Percentiles rank a stretch among this genome's conserved stretches.
Conservation (phyloP, 352 stramenopile genomes). For the Blastocystis sp. region DNA sequence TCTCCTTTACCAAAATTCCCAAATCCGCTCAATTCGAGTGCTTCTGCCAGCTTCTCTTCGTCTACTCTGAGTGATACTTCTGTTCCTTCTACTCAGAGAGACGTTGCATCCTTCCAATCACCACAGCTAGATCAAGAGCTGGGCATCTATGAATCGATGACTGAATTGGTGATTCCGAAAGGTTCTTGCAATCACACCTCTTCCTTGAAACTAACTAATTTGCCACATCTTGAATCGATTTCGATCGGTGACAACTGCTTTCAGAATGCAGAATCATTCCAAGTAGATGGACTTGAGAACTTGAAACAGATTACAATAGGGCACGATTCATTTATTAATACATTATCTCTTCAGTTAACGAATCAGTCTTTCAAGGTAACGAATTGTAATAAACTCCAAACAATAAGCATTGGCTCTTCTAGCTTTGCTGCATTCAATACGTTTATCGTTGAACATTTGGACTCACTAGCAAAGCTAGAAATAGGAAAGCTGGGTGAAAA, state of each 20-base stretch:
- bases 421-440: background rate
- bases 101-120: no score
- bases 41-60: no score
- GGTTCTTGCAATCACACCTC: background rate
- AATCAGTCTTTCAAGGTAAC: background rate
- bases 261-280: background rate
- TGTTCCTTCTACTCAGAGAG: no score
- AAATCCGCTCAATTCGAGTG: no score
- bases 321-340: background rate
- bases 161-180: background rate
- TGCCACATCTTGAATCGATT: background rate
- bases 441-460: background rate
- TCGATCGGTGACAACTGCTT: background rate
- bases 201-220: background rate
- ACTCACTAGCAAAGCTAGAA: background rate
- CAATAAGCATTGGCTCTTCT: background rate
- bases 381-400: background rate
- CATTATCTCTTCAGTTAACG: background rate
- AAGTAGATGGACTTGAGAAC: background rate
- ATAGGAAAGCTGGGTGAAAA: background rate
- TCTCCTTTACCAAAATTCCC: no score
- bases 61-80: no score
- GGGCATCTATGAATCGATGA: background rate
- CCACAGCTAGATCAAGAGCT: no score
- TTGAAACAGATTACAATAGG: background rate